A percentile compares a stretch with the other conserved stretches of the same genome.
phyloP scores from a whole-genome alignment of 495 filamentous ascomycete species.

The Tuber calosporum region DNA sequence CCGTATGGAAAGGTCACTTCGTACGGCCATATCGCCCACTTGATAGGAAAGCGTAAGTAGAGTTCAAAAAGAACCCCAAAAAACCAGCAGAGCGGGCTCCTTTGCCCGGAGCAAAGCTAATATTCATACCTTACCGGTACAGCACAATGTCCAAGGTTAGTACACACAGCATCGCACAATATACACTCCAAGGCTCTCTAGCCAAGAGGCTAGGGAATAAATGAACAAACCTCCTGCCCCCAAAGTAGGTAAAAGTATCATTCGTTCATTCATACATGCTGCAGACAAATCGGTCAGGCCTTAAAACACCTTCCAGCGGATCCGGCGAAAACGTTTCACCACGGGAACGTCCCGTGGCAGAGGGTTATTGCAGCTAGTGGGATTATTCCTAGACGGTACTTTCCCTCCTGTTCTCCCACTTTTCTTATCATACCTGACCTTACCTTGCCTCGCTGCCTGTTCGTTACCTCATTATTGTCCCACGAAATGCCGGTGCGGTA shows the following conservation, averaged over 20 bases:
- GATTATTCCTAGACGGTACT: constrained; percentile 70
- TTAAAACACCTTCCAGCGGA: constrained; percentile 70
- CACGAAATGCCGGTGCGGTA: neutral
- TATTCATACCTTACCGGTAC: neutral
- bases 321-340: constrained; percentile 52
- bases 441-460: neutral
- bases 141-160: constrained; percentile 27
- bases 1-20: constrained; percentile 74
- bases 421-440: neutral
- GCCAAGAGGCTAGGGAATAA: neutral
- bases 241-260: neutral
- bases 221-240: neutral
- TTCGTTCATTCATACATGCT: neutral
- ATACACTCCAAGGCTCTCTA: neutral
- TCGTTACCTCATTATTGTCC: neutral
- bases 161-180: neutral
- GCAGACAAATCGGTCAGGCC: constrained; percentile 74
- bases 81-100: neutral
- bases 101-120: neutral
- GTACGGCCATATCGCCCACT: constrained; percentile 78
- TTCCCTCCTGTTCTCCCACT: constrained; percentile 18
- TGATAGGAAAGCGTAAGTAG: constrained; percentile 70
- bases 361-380: constrained; percentile 82
- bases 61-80: neutral
- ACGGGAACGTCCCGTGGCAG: constrained; percentile 85